phyloP scores from a whole-genome alignment of 164 flowering plant species.

The Echeveria elegans region DNA sequence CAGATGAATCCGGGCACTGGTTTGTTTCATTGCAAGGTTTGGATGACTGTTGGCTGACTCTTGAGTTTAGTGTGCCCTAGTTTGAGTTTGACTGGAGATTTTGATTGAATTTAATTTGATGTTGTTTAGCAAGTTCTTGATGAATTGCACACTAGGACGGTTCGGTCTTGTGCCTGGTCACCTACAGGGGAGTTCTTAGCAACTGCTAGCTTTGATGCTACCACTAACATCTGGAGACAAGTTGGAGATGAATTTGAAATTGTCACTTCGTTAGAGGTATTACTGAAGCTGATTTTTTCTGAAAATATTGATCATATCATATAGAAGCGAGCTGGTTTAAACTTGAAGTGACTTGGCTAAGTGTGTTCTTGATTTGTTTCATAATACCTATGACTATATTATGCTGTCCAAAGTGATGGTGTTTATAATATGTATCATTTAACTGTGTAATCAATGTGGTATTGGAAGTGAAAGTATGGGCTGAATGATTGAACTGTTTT shows the following conservation, averaged over 20 bases:
- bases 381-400: no score
- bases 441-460: no score
- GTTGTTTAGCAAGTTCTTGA: conserved; percentile 72
- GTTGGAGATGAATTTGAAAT: conserved; percentile 76
- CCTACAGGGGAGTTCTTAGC: conserved; percentile 81
- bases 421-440: no score
- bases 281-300: no score
- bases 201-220: conserved; percentile 88
- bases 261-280: conserved; percentile 80
- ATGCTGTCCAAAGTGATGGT: no score
- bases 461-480: no score
- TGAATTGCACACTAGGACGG: conserved; percentile 79
- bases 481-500: not conserved
- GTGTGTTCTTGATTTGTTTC: no score
- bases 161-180: conserved; percentile 93
- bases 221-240: conserved; percentile 78
- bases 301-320: no score
- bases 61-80: not conserved
- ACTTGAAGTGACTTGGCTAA: not conserved
- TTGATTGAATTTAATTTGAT: not conserved
- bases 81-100: not conserved
- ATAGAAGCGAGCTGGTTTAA: not conserved
- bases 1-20: conserved; percentile 37
- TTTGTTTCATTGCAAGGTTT: conserved; percentile 75
- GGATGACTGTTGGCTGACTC: not conserved